Conservation (phyloP, 2,329 filamentous ascomycete genomes). For the Aspergillus floridensis region DNA sequence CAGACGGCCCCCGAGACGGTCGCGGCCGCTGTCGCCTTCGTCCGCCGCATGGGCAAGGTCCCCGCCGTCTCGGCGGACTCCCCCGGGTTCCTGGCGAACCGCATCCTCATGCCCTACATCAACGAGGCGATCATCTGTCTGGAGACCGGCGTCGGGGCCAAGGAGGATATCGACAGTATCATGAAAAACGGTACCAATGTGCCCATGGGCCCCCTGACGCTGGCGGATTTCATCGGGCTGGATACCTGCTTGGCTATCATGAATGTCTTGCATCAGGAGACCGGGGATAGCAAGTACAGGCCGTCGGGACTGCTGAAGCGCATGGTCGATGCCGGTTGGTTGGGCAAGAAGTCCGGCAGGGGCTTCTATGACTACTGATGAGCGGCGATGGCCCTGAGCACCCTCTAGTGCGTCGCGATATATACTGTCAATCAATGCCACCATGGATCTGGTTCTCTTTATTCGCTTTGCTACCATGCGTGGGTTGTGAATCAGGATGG, state of each 20-base stretch:
- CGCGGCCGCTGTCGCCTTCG: conserved; percentile 78
- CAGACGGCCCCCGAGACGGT: conserved; percentile 84
- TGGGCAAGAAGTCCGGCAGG: conserved; percentile 96
- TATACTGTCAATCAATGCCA: background rate
- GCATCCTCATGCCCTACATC: conserved; percentile 98
- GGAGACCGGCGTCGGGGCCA: conserved; percentile 83
- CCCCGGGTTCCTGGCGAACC: conserved; percentile 91
- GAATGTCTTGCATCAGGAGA: conserved; percentile 88
- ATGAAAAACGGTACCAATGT: conserved; percentile 99
- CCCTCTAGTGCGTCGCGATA: background rate
- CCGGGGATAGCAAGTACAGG: conserved; percentile 92
- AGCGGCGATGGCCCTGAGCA: background rate
- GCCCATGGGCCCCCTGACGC: conserved; percentile 89
- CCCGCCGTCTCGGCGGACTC: conserved; percentile 82
- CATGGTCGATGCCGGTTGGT: conserved; percentile 97
- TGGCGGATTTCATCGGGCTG: conserved; percentile 95
- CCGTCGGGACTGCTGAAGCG: conserved; percentile 83
- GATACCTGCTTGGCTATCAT: conserved; percentile 97
- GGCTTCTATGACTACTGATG: conserved; percentile 85
- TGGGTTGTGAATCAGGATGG: too few species aligned
- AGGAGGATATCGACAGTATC: conserved; percentile 91
- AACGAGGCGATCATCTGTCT: conserved; percentile 97
- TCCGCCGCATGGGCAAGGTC: conserved; percentile 90
- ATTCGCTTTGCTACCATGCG: too few species aligned
- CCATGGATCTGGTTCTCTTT: background rate